Evolutionary conservation across 192 early-diverging fungal genomes (phyloP).

Genomic region (Umbelopsis sp.): DNA sequence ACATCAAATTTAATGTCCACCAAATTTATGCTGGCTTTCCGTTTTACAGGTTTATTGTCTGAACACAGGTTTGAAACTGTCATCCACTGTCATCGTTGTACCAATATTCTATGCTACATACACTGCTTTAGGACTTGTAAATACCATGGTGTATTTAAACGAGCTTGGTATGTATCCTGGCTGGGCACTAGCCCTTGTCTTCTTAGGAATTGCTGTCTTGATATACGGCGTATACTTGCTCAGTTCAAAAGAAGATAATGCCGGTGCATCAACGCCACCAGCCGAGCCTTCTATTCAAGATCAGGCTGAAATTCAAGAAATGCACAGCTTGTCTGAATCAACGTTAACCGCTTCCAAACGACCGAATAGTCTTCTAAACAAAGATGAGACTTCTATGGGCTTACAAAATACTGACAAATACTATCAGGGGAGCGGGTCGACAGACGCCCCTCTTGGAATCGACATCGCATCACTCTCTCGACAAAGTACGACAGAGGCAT

Average conservation of each 20-base stretch:
- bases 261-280: neutral
- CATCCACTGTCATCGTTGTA: constrained; percentile 52
- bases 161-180: constrained; percentile 39
- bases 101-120: constrained; percentile 54
- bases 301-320: neutral
- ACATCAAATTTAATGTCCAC: neutral
- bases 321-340: neutral
- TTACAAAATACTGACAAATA: neutral
- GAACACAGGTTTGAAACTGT: constrained; percentile 52
- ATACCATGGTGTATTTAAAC: constrained; percentile 53
- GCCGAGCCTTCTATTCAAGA: no score
- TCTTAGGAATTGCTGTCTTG: constrained; percentile 45
- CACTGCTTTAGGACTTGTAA: constrained; percentile 52
- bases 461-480: neutral
- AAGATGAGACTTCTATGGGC: neutral
- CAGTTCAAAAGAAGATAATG: neutral
- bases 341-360: neutral
- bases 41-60: constrained; percentile 49
- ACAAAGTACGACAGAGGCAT: neutral
- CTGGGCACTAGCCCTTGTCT: constrained; percentile 45
- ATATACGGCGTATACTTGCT: constrained; percentile 51
- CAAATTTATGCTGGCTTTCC: neutral
- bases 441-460: neutral
- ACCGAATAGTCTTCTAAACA: neutral
- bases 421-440: neutral